Percentiles rank a stretch among this genome's conserved stretches.
phyloP scores from a whole-genome alignment of 306 rosid genomes.

The Pachyrhizus erosus region DNA sequence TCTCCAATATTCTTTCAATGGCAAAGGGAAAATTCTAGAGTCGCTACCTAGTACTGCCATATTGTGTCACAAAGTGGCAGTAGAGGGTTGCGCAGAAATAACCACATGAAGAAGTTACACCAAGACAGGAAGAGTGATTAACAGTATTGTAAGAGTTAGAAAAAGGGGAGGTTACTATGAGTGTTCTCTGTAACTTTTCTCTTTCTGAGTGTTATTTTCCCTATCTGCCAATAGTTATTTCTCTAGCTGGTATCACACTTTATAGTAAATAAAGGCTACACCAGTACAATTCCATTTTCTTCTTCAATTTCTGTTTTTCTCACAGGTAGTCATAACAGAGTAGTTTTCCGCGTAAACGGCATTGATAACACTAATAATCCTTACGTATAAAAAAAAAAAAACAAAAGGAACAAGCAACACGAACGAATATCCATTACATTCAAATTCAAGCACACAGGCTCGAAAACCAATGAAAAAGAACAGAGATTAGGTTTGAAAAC shows the following conservation, averaged over 20 bases:
- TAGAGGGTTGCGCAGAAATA: neutral
- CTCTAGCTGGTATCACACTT: neutral
- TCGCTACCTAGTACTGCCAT: neutral
- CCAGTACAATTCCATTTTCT: neutral
- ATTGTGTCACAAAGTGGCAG: neutral
- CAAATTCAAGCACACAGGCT: neutral
- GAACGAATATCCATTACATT: neutral
- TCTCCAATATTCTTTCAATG: neutral
- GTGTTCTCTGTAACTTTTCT: neutral
- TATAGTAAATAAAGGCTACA: neutral
- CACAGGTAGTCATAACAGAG: neutral
- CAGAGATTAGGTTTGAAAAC: neutral
- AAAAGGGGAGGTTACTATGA: neutral
- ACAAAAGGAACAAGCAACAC: neutral
- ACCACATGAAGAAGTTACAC: neutral
- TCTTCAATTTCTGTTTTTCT: neutral
- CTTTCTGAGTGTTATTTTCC: neutral
- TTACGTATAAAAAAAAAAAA: neutral
- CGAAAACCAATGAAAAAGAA: neutral
- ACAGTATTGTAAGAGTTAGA: neutral
- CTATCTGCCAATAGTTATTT: neutral
- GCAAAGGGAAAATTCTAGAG: conserved; percentile 1
- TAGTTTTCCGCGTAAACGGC: conserved; percentile 21
- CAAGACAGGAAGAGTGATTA: neutral
- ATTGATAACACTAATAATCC: neutral